A percentile compares a stretch with the other conserved stretches of the same genome.
Conservation (phyloP, 75 land plant genomes). For the Sequoiadendron giganteum region DNA sequence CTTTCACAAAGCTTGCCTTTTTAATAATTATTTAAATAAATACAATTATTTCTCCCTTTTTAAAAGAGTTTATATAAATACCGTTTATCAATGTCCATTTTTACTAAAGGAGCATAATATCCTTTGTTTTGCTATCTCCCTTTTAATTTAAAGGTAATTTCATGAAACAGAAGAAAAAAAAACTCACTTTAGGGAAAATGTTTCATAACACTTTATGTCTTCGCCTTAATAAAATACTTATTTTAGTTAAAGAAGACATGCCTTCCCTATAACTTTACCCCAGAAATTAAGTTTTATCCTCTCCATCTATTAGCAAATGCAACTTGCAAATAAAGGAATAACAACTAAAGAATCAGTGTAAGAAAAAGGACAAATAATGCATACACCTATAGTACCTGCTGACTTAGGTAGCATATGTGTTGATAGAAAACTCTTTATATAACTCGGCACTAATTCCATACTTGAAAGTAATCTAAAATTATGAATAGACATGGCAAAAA, state of each 20-base stretch:
- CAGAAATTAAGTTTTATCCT: neutral
- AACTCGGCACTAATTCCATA: neutral
- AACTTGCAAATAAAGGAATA: neutral
- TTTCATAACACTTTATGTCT: too few species aligned
- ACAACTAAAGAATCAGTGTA: neutral
- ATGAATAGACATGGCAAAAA: neutral
- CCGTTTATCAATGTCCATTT: too few species aligned
- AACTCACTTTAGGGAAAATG: too few species aligned
- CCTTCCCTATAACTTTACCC: neutral
- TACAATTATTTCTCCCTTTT: too few species aligned
- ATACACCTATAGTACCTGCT: neutral
- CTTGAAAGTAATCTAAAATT: neutral
- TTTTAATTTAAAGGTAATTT: too few species aligned
- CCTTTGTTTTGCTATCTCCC: too few species aligned
- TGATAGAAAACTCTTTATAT: neutral
- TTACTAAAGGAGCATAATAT: too few species aligned
- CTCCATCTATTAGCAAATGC: neutral
- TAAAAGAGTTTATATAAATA: too few species aligned
- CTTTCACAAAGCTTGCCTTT: too few species aligned
- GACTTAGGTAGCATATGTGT: neutral
- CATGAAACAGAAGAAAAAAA: too few species aligned
- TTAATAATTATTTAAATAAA: too few species aligned
- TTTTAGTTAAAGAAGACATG: neutral
- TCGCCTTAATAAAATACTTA: too few species aligned
- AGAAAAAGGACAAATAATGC: neutral